These are phyloP conservation scores for Heterobasidion annosum DNA, from an alignment of 1,284 basidiomycete genomes.

Conservation along the genomic window DNA sequence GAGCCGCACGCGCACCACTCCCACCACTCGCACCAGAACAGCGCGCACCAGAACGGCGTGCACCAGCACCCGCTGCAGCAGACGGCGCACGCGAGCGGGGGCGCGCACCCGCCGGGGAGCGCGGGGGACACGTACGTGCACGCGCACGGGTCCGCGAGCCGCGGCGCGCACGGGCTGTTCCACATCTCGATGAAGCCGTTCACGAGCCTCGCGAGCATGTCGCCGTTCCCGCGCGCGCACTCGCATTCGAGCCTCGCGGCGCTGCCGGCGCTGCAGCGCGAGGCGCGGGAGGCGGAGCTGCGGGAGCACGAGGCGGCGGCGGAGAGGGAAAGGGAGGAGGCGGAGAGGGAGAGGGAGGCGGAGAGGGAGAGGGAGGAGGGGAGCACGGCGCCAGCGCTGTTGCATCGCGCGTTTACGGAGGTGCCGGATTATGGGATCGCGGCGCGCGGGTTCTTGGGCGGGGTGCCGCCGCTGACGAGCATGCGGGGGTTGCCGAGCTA, in stretches of 20 bases:
- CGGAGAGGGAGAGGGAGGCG: too few species aligned
- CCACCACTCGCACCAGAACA: conserved; percentile 1
- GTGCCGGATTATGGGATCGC: conserved; percentile 84
- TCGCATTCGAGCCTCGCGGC: conserved; percentile 20
- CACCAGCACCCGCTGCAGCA: too few species aligned
- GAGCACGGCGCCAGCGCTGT: conserved; percentile 28
- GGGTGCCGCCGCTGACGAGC: conserved; percentile 73
- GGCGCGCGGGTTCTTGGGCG: conserved; percentile 74
- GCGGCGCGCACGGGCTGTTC: conserved; percentile 44
- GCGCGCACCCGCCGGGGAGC: conserved; percentile 10
- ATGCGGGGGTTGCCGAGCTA: conserved; percentile 74
- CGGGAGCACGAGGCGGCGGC: too few species aligned
- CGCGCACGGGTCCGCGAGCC: conserved; percentile 34
- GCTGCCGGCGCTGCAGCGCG: neutral
- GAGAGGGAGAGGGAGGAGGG: conserved; percentile 3
- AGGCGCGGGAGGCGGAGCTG: conserved; percentile 1
- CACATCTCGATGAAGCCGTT: conserved; percentile 58
- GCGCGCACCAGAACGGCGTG: too few species aligned
- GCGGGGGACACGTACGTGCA: conserved; percentile 42
- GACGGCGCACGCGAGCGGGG: neutral
- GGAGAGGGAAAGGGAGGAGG: too few species aligned
- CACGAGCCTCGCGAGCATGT: conserved; percentile 23
- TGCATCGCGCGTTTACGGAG: conserved; percentile 56
- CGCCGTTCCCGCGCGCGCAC: conserved; percentile 27
- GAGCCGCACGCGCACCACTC: conserved; percentile 2